Evolutionary conservation across 495 filamentous ascomycete species (phyloP).

Genomic region (Evansstolkia leycettana): DNA sequence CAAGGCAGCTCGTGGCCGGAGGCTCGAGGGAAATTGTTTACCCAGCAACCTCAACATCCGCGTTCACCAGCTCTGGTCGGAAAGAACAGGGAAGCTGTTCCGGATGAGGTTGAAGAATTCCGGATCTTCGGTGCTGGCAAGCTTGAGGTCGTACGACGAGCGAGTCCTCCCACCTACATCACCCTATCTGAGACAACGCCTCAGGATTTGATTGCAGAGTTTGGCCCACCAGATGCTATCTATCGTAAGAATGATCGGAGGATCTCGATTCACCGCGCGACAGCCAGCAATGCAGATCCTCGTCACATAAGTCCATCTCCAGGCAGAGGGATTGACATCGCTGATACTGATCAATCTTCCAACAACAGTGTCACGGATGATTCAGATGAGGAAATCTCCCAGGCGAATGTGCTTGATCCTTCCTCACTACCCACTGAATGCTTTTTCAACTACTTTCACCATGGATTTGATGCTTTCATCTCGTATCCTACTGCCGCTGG

Average conservation of each 20-base stretch:
- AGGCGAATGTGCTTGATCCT: conserved; percentile 20
- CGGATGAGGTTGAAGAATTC: conserved; percentile 74
- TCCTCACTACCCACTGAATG: conserved; percentile 48
- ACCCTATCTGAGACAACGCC: conserved; percentile 69
- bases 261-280: conserved; percentile 67
- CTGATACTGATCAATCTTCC: conserved; percentile 75
- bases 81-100: conserved; percentile 50
- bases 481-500: conserved; percentile 60
- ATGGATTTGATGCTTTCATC: conserved; percentile 89
- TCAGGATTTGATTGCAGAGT: conserved; percentile 79
- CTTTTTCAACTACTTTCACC: conserved; percentile 94
- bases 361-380: conserved; percentile 66
- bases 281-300: conserved; percentile 27
- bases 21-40: conserved; percentile 62
- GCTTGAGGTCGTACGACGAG: conserved; percentile 59
- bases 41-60: conserved; percentile 54
- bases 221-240: conserved; percentile 90
- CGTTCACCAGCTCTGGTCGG: conserved; percentile 40
- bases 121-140: conserved; percentile 61
- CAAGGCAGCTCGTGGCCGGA: conserved; percentile 81
- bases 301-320: conserved; percentile 27
- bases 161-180: conserved; percentile 49
- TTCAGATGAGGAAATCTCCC: conserved; percentile 49
- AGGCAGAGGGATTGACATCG: conserved; percentile 29
- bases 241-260: conserved; percentile 87